phyloP scores from a whole-genome alignment of 208 protist species.

The Leishmania arabica region DNA sequence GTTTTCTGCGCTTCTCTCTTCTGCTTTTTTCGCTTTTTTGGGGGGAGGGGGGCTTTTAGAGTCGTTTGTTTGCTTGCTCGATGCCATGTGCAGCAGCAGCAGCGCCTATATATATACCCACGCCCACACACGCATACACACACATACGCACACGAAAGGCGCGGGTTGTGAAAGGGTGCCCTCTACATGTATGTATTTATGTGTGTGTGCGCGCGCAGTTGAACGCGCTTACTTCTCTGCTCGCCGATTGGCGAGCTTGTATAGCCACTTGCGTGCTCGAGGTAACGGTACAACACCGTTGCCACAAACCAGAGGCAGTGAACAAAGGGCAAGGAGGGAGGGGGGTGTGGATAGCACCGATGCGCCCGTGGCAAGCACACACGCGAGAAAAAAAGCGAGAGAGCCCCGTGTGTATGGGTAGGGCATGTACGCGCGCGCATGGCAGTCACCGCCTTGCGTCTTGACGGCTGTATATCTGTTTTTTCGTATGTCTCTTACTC shows the following conservation, averaged over 20 bases:
- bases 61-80: not conserved
- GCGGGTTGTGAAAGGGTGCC: no score
- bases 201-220: not conserved
- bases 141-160: no score
- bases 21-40: not conserved
- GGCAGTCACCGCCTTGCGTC: not conserved
- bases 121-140: no score
- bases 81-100: no score
- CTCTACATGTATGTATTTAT: not conserved
- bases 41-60: not conserved
- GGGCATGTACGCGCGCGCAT: not conserved
- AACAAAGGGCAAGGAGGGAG: not conserved
- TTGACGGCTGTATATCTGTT: no score
- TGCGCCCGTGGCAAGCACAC: not conserved
- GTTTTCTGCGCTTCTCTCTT: not conserved
- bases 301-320: not conserved
- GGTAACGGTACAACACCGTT: not conserved
- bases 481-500: not conserved
- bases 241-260: not conserved
- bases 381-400: not conserved
- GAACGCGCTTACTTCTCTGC: not conserved
- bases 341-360: not conserved
- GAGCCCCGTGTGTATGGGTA: not conserved
- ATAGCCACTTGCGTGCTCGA: not conserved
- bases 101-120: no score